Conservation (phyloP, 192 early-diverging fungal species). For the Podila minutissima region DNA sequence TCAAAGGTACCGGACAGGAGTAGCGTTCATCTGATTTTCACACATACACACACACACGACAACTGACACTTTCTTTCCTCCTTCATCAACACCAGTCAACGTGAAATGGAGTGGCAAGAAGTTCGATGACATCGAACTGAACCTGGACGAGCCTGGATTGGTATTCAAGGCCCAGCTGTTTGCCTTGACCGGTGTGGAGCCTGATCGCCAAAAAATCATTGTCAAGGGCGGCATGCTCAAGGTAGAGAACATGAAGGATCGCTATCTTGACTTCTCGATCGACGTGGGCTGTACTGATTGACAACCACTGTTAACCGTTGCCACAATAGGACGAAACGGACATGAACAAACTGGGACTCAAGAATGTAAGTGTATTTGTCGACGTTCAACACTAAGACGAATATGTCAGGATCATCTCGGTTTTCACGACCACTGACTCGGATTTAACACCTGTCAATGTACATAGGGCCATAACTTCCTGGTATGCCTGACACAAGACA, state of each 20-base stretch:
- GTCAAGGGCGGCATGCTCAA: constrained; percentile 94
- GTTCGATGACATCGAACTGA: constrained; percentile 80
- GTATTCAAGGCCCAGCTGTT: constrained; percentile 91
- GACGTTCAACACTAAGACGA: neutral
- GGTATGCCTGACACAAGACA: constrained; percentile 13
- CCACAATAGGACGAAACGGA: constrained; percentile 77
- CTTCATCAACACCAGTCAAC: constrained; percentile 62
- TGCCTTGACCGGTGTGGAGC: constrained; percentile 89
- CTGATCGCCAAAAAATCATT: constrained; percentile 95
- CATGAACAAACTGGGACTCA: constrained; percentile 76
- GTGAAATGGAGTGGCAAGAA: constrained; percentile 96
- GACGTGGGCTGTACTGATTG: neutral
- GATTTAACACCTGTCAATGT: neutral
- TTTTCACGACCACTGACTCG: neutral
- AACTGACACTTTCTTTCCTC: neutral
- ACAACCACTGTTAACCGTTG: neutral
- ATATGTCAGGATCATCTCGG: neutral
- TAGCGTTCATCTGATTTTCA: neutral
- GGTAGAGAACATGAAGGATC: constrained; percentile 43
- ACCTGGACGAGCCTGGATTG: constrained; percentile 75
- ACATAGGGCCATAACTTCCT: constrained; percentile 40
- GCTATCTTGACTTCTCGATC: neutral
- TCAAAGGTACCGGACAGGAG: constrained; percentile 33
- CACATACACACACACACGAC: neutral
- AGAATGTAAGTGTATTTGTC: constrained; percentile 63